Base-by-base conservation (phyloP, 495 filamentous ascomycete genomes). In the Xylaria acuta region DNA sequence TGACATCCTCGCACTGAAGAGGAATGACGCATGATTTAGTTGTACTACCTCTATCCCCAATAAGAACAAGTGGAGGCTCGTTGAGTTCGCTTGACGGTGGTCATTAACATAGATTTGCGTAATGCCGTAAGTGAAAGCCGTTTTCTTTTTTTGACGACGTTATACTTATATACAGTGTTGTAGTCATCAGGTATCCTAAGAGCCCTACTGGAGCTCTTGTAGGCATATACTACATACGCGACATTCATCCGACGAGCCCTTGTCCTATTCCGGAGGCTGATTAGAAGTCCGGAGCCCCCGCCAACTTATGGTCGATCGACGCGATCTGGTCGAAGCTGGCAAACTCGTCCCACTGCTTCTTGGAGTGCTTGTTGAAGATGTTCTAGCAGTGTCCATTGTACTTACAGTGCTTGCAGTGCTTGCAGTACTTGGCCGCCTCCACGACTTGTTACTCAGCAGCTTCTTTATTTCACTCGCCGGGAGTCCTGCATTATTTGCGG, bases 1-100 rank as follows among this genome's bases (percentile, higher is more conserved):
- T 11, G 86, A 91, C 64, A 92, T 97, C 22, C 80, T 95, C 40
- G 85, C 84, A 25, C 76, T 95, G 69, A 85, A 87, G 73, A 82
- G 88, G 75, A 85, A 81, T 64, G 72, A 77, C 53, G 38, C 38
- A 41, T 72, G n/a, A 67, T 27, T 27, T 36, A n/a, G 27, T 30
- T 51, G 11, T 16, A 63, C 14, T 30, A 16, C 36, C 16, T 63
- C 22, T 11, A n/a, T 30, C n/a, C 32, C 20, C 7, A 34, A 9
- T 1, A 34, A 49, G 1, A 49, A 38, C 34, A 32, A 18, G 34
- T 20, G 53, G 27, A 5, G 8, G 5, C 8, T 60, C 6, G 5
- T n/a, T 38, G 18, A 12, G 22, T 43, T 6, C 16, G 18, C n/a
- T 63, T 63, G 5, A 30, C 1, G 11, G 14, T 27, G 36, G 14